Percentiles rank a stretch among this genome's conserved stretches.
These are phyloP conservation scores for Coemansia sp. DNA, from an alignment of 192 early-diverging fungal genomes.

Conservation along the genomic window DNA sequence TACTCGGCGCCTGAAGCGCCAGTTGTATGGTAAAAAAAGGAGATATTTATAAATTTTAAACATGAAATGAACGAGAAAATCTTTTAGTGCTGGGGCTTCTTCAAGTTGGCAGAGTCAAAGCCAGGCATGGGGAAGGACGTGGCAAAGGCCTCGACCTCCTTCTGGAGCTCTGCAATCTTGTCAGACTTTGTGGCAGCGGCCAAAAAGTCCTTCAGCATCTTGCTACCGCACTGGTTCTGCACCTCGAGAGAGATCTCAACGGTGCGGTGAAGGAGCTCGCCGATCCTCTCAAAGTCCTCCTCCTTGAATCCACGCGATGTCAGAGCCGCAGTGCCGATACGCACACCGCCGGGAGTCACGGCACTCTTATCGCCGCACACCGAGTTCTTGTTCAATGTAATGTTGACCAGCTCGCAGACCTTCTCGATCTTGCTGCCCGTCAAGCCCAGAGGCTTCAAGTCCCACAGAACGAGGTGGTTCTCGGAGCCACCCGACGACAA, in stretches of 20 bases:
- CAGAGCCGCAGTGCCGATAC: slow-evolving; percentile 92
- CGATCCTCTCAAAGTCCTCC: slow-evolving; percentile 94
- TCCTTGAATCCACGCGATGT: slow-evolving; percentile 97
- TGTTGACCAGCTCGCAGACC: slow-evolving; percentile 96
- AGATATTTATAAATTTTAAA: background rate
- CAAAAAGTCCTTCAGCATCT: slow-evolving; percentile 98
- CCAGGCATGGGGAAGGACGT: slow-evolving; percentile 98
- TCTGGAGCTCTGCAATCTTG: slow-evolving; percentile 81
- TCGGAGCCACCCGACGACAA: slow-evolving; percentile 94
- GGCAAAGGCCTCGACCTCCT: slow-evolving; percentile 92
- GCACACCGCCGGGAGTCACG: slow-evolving; percentile 96
- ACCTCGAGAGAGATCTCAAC: slow-evolving; percentile 86
- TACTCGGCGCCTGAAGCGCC: no score
- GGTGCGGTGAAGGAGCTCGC: slow-evolving; percentile 93
- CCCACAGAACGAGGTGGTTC: slow-evolving; percentile 99
- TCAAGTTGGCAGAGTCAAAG: slow-evolving; percentile 55
- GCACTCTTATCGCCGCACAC: slow-evolving; percentile 96
- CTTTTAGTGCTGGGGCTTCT: slow-evolving; percentile 42
- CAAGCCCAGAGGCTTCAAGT: slow-evolving; percentile 86
- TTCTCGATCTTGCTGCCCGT: slow-evolving; percentile 99
- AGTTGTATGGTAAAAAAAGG: no score
- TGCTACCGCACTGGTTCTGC: slow-evolving; percentile 82
- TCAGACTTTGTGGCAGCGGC: slow-evolving; percentile 71
- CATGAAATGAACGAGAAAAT: background rate
- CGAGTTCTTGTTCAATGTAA: slow-evolving; percentile 99